Percentiles rank a stretch among this genome's conserved stretches.
Evolutionary conservation across 2,329 filamentous ascomycete species (phyloP).

Genomic region (Pseudocercospora pini-densiflorae): DNA sequence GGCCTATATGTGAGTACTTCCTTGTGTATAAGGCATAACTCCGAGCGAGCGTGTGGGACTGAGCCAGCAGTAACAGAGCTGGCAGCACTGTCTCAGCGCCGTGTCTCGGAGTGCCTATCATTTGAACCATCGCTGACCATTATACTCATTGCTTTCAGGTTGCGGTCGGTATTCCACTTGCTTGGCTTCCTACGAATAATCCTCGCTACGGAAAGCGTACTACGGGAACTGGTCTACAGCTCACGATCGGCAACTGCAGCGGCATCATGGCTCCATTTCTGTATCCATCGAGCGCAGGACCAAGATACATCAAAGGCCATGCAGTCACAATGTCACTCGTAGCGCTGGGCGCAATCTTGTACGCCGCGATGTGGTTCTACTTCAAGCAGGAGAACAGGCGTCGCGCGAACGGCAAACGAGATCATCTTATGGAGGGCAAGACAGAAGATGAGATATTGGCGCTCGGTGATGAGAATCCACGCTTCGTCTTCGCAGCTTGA

Average conservation of each 20-base stretch:
- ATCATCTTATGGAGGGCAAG: slow-evolving; percentile 46
- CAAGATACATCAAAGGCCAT: slow-evolving; percentile 57
- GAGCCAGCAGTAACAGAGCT: too few relatives aligned
- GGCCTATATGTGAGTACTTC: slow-evolving; percentile 64
- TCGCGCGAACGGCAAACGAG: slow-evolving; percentile 46
- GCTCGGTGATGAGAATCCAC: slow-evolving; percentile 51
- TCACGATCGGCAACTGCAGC: slow-evolving; percentile 69
- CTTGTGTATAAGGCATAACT: too few relatives aligned
- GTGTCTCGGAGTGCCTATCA: too few relatives aligned
- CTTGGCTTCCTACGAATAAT: slow-evolving; percentile 62
- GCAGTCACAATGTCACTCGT: slow-evolving; percentile 58
- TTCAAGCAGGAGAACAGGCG: slow-evolving; percentile 44
- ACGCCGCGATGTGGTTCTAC: slow-evolving; percentile 45
- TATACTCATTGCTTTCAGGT: too few relatives aligned
- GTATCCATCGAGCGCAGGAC: slow-evolving; percentile 51
- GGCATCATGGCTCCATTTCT: slow-evolving; percentile 52
- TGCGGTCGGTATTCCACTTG: slow-evolving; percentile 58
- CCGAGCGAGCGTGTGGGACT: too few relatives aligned
- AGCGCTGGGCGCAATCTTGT: slow-evolving; percentile 44
- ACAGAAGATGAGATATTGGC: slow-evolving; percentile 49
- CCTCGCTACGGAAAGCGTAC: slow-evolving; percentile 78
- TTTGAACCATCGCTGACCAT: too few relatives aligned
- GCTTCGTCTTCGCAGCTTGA: slow-evolving; percentile 48
- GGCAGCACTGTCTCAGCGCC: too few relatives aligned
- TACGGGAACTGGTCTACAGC: slow-evolving; percentile 71